These are phyloP conservation scores for Phyllosticta citriasiana DNA, from an alignment of 2,329 filamentous ascomycete species.

Conservation along the genomic window DNA sequence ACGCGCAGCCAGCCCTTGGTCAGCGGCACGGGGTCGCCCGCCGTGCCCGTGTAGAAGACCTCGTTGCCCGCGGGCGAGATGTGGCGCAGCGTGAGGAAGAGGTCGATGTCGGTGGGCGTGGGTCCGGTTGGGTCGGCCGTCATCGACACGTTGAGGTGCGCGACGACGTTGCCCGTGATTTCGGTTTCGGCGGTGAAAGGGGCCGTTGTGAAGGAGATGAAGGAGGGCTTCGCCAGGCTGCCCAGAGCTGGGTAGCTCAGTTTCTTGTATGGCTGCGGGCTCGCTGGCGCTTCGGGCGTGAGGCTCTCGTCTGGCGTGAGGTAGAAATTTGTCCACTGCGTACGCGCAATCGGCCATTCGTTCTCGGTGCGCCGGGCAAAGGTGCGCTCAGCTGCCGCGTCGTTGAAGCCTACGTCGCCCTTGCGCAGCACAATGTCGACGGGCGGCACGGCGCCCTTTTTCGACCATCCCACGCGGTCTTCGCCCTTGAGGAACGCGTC, in stretches of 20 bases:
- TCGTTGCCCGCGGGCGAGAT: constrained; percentile 45
- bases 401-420: constrained; percentile 57
- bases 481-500: constrained; percentile 62
- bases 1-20: constrained; percentile 56
- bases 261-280: constrained; percentile 23
- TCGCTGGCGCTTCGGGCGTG: constrained; percentile 21
- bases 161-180: constrained; percentile 58
- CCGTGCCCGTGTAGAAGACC: constrained; percentile 55
- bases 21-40: constrained; percentile 52
- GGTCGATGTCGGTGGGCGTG: constrained; percentile 47
- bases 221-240: constrained; percentile 42
- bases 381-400: constrained; percentile 48
- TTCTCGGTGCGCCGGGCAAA: constrained; percentile 48
- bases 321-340: constrained; percentile 52
- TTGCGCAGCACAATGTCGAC: constrained; percentile 54
- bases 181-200: constrained; percentile 55
- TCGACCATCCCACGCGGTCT: constrained; percentile 51
- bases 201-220: constrained; percentile 48
- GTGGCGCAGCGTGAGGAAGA: constrained; percentile 54
- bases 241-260: constrained; percentile 52
- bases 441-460: constrained; percentile 47
- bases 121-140: constrained; percentile 29
- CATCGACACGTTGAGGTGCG: constrained; percentile 53
- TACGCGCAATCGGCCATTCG: constrained; percentile 59
- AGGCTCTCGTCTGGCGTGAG: constrained; percentile 42